Percentiles rank a stretch among this genome's conserved stretches.
Evolutionary conservation across 1,284 basidiomycete genomes (phyloP).

Genomic region (Bondarzewia mesenterica): DNA sequence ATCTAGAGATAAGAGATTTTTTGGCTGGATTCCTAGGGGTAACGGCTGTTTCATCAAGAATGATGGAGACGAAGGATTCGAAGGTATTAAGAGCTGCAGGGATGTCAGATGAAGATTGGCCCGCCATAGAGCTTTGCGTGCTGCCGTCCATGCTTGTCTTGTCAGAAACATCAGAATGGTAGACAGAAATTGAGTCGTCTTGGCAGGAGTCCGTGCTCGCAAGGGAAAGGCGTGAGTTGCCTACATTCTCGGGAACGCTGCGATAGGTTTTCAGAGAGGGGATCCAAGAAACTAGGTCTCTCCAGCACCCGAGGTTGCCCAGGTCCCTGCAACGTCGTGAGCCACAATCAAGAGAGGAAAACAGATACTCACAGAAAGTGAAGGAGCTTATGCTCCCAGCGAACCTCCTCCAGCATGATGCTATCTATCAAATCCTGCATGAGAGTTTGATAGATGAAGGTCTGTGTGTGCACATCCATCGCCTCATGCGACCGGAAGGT

Average conservation of each 20-base stretch:
- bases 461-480: background rate
- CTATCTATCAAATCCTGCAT: background rate
- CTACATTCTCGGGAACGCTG: too few species aligned
- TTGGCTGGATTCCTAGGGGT: background rate
- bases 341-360: too few species aligned
- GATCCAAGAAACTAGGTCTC: too few species aligned
- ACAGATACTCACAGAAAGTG: too few species aligned
- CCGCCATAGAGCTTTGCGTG: too few species aligned
- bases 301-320: too few species aligned
- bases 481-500: background rate
- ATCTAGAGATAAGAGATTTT: background rate
- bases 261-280: background rate
- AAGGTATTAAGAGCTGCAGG: background rate
- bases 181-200: too few species aligned
- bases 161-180: too few species aligned
- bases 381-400: background rate
- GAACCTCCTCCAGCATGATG: background rate
- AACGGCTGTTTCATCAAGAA: background rate
- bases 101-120: background rate
- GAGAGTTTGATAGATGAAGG: background rate
- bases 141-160: too few species aligned
- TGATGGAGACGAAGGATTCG: background rate
- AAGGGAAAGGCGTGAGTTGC: too few species aligned
- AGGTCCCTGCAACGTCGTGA: too few species aligned
- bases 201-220: background rate